phyloP scores from a whole-genome alignment of 441 rosid genomes.

The Populus trichocarpa region DNA sequence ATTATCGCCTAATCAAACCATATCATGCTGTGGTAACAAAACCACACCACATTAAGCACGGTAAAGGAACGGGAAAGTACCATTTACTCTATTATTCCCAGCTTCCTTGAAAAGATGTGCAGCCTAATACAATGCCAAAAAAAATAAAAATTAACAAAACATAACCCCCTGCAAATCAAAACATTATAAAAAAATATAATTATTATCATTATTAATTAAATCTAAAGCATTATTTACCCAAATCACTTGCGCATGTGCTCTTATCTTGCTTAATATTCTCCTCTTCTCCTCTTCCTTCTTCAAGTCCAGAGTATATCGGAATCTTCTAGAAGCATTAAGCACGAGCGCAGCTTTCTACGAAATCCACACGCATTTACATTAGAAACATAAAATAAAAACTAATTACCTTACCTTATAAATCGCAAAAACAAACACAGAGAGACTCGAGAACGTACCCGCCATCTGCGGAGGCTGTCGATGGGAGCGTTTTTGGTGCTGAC shows the following conservation, averaged over 20 bases:
- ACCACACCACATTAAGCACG: not conserved
- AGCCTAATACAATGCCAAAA: conserved; percentile 45
- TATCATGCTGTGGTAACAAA: not conserved
- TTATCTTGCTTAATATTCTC: conserved; percentile 61
- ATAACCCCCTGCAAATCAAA: not conserved
- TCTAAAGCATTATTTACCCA: conserved; percentile 35
- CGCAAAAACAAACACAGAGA: not conserved
- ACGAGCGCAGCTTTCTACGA: conserved; percentile 94
- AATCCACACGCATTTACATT: not conserved
- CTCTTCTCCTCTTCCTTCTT: conserved; percentile 83
- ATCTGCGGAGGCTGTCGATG: conserved; percentile 62
- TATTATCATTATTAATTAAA: not conserved
- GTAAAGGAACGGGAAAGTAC: conserved; percentile 30
- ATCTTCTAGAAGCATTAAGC: conserved; percentile 92
- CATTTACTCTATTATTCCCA: conserved; percentile 37
- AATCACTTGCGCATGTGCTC: conserved; percentile 84
- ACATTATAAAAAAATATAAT: not conserved
- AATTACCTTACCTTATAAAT: not conserved
- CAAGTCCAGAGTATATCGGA: conserved; percentile 84
- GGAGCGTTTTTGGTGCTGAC: conserved; percentile 69
- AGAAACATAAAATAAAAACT: too few relatives aligned
- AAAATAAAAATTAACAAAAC: not conserved
- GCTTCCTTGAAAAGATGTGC: conserved; percentile 74
- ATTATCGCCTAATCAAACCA: not conserved
- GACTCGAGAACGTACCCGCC: conserved; percentile 47